Evolutionary conservation across 441 rosid genomes (phyloP).

Genomic region (Adansonia grandidieri): DNA sequence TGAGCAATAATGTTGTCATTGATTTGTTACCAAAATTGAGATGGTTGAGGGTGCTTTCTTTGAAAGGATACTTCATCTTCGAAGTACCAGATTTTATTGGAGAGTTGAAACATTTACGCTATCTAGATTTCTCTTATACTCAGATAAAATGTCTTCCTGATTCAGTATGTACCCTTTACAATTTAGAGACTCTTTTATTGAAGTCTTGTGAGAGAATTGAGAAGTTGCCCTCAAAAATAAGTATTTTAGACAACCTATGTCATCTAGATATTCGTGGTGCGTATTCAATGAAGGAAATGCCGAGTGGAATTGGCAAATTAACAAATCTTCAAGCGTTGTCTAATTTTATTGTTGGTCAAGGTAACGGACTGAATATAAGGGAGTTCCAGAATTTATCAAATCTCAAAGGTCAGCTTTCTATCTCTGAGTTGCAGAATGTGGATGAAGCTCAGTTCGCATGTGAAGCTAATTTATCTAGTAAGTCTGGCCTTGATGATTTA

Average conservation of each 20-base stretch:
- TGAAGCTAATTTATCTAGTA: slow-evolving; percentile 20
- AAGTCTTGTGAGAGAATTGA: no score
- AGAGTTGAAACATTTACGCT: no score
- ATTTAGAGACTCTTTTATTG: no score
- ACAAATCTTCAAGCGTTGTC: slow-evolving; percentile 5
- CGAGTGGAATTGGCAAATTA: background rate
- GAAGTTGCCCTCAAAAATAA: background rate
- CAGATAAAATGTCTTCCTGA: no score
- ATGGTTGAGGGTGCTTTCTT: slow-evolving; percentile 20
- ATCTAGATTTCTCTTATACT: no score
- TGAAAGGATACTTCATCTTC: background rate
- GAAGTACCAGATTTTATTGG: background rate
- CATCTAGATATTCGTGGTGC: background rate
- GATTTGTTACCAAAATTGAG: background rate
- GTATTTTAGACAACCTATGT: background rate
- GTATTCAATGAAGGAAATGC: background rate
- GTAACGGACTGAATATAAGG: background rate
- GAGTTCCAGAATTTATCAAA: slow-evolving; percentile 21
- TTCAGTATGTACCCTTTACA: no score
- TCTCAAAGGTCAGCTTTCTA: slow-evolving; percentile 22
- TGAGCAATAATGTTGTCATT: background rate
- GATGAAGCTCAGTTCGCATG: slow-evolving; percentile 15
- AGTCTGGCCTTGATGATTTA: slow-evolving; percentile 14
- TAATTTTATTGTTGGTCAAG: slow-evolving; percentile 19
- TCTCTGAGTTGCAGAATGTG: slow-evolving; percentile 20